Conservation (phyloP, 1,139 yeast species). For the Geotrichum carabidarum region DNA sequence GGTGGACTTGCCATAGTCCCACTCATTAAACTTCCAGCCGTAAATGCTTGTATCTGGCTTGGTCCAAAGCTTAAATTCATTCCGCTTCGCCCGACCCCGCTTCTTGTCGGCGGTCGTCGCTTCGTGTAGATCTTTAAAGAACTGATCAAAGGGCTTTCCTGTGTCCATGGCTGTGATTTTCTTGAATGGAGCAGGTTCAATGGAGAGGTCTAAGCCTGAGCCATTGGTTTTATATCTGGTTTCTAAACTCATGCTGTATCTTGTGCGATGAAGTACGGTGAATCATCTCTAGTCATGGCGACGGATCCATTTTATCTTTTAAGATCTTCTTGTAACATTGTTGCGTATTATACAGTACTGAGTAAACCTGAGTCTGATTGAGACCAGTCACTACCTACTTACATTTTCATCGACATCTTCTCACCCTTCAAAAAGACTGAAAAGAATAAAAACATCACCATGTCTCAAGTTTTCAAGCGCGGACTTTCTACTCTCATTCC, state of each 20-base stretch:
- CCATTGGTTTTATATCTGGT: too few relatives aligned
- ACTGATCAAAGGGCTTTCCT: constrained; percentile 6
- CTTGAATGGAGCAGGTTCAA: background rate
- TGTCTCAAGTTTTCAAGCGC: constrained; percentile 89
- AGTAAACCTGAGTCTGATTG: background rate
- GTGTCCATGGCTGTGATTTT: background rate
- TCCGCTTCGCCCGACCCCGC: constrained; percentile 27
- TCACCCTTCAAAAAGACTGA: background rate
- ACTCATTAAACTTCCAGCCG: constrained; percentile 82
- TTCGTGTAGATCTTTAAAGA: constrained; percentile 8
- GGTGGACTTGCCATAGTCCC: constrained; percentile 66
- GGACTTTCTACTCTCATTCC: constrained; percentile 94
- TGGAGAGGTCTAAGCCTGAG: background rate
- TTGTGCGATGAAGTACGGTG: too few relatives aligned
- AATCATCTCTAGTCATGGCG: too few relatives aligned
- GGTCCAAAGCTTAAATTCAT: constrained; percentile 31
- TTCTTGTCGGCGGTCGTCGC: constrained; percentile 13
- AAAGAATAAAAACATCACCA: constrained; percentile 26
- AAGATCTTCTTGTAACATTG: too few relatives aligned
- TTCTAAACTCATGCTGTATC: too few relatives aligned
- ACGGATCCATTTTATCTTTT: too few relatives aligned
- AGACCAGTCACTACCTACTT: background rate
- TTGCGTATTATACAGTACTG: too few relatives aligned
- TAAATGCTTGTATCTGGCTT: constrained; percentile 28
- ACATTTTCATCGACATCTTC: background rate